These are phyloP conservation scores for Phanerochaete carnosa DNA, from an alignment of 768 basidiomycete species.

Conservation along the genomic window DNA sequence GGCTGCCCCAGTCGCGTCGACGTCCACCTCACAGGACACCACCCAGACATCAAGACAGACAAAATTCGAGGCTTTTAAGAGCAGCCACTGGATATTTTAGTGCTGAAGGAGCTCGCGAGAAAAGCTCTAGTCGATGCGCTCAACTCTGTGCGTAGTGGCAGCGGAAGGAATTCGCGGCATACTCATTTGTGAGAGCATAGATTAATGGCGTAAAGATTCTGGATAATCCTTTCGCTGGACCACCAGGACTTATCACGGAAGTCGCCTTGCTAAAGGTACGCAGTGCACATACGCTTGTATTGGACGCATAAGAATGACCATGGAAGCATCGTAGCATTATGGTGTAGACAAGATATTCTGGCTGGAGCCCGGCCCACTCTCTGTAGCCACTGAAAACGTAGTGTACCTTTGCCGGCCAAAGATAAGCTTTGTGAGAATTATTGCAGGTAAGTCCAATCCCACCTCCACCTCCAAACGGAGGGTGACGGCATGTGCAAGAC, in stretches of 20 bases:
- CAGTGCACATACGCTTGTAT: neutral
- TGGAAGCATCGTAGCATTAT: conserved; percentile 68
- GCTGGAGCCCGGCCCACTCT: conserved; percentile 87
- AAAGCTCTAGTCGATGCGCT: conserved; percentile 81
- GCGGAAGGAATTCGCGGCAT: neutral
- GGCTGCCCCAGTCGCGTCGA: conserved; percentile 20
- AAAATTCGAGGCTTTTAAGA: conserved; percentile 37
- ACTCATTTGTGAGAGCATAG: conserved; percentile 31
- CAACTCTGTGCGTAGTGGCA: conserved; percentile 56
- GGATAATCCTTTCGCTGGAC: conserved; percentile 83
- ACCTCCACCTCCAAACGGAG: conserved; percentile 9
- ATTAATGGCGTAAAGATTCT: conserved; percentile 97
- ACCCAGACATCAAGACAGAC: conserved; percentile 26
- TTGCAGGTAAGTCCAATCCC: conserved; percentile 67
- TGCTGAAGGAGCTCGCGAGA: conserved; percentile 75
- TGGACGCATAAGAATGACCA: neutral
- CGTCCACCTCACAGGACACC: conserved; percentile 34
- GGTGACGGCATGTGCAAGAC: conserved; percentile 48
- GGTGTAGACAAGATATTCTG: conserved; percentile 99
- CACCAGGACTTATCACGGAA: conserved; percentile 92
- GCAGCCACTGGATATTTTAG: conserved; percentile 49
- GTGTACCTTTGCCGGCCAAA: conserved; percentile 90
- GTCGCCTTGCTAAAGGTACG: conserved; percentile 86
- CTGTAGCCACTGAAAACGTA: conserved; percentile 81
- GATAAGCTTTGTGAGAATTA: conserved; percentile 82